Base-by-base conservation (phyloP, 495 filamentous ascomycete genomes). In the Penicillium longicatenatum region DNA sequence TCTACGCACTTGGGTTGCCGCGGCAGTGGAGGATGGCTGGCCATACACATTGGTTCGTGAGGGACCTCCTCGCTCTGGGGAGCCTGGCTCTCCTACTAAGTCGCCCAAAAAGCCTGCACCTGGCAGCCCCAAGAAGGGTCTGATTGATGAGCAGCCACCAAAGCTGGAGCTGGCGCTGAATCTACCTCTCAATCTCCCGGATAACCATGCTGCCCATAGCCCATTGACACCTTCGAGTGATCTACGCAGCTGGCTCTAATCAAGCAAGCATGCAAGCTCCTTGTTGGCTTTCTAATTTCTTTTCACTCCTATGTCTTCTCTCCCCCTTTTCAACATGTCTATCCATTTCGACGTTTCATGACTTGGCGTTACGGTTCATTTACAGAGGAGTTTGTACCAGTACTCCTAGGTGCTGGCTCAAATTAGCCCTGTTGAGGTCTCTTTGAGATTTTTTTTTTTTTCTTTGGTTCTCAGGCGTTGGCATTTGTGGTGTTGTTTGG, bases 1-100 rank as follows among this genome's bases (percentile, higher is more conserved):
- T 19, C 78, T 98, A 50, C 83, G 88, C 52, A 92, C 89, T 26
- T 98, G 94, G 94, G 89, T 97, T 26, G 86, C 85, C 2, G 95
- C 93, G 1, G 92, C 91, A 0, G 77, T 72, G 31, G 92, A 91
- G 39, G 94, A 98, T 74, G 90, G 85, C 26, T 98, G 94, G 95
- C 82, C 90, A 54, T 86, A 89, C 31, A 73, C 78, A 37, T 79
- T 83, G 51, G 92, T 97, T 16, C 80, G 89, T 37, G 89, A 89
- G 64, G 91, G 91, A 2, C 86, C 86, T 30, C 83, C 66, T 65
- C 66, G 65, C 51, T 53, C 63, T 49, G 57, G 69, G 63, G 60
- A 76, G 65, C 50, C 70, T 30, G 65, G 72, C 4, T 79, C 76
- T 3, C 75, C 76, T 0, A 66, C 63, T 46, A 79, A 78, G 50